Conservation (phyloP, 257 asterid genomes). For the Solanum sparsipilum region DNA sequence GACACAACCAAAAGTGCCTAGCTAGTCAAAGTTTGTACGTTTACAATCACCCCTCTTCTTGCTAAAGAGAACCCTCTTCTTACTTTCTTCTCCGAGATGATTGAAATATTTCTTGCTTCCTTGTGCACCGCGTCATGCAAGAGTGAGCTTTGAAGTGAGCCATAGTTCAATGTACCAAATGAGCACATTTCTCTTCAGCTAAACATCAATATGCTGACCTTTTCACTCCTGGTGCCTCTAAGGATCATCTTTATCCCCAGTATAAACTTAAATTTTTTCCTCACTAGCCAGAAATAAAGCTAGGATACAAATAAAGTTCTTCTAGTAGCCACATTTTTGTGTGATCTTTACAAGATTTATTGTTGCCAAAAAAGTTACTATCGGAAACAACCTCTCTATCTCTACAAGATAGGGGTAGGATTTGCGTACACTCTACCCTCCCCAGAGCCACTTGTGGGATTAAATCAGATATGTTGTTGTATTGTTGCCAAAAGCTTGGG, state of each 20-base stretch:
- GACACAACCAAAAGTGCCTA: neutral
- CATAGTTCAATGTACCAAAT: neutral
- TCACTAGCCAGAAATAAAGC: neutral
- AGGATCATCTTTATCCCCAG: neutral
- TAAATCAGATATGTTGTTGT: neutral
- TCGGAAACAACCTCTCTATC: neutral
- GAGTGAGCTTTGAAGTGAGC: neutral
- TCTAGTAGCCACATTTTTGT: neutral
- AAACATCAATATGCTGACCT: neutral
- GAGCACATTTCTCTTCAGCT: neutral
- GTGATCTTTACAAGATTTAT: neutral
- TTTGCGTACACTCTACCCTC: neutral
- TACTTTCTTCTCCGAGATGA: neutral
- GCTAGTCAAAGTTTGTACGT: neutral
- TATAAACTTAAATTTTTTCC: neutral
- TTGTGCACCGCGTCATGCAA: neutral
- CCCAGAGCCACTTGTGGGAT: neutral
- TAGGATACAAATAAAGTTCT: neutral
- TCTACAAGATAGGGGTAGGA: neutral
- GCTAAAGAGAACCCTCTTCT: neutral
- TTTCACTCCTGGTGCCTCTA: neutral
- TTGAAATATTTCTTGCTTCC: neutral
- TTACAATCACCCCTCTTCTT: neutral
- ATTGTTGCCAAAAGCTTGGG: neutral
- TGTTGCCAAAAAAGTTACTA: neutral